phyloP scores from a whole-genome alignment of 192 early-diverging fungal genomes.

The Coemansia sp. region DNA sequence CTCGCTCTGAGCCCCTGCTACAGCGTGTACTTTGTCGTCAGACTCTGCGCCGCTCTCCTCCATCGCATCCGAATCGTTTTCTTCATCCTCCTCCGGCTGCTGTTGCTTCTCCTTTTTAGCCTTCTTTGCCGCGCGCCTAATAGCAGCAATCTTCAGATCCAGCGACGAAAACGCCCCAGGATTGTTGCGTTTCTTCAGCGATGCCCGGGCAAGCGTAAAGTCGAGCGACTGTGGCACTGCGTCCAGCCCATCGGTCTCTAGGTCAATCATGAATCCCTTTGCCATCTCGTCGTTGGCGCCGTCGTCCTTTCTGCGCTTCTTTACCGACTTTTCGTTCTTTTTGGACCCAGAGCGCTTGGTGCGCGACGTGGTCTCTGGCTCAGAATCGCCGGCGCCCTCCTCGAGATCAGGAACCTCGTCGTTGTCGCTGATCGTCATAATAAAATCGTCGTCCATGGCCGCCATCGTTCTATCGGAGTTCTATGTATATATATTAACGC shows the following conservation, averaged over 20 bases:
- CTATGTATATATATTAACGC: no score
- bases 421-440: slow-evolving; percentile 72
- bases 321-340: slow-evolving; percentile 13
- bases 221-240: slow-evolving; percentile 71
- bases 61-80: slow-evolving; percentile 27
- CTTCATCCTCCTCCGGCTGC: slow-evolving; percentile 8
- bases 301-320: slow-evolving; percentile 21
- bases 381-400: slow-evolving; percentile 2
- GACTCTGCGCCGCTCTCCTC: slow-evolving; percentile 47
- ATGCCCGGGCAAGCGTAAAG: slow-evolving; percentile 74
- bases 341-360: slow-evolving; percentile 3
- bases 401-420: slow-evolving; percentile 59
- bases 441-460: slow-evolving; percentile 56
- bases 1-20: background rate
- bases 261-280: slow-evolving; percentile 73
- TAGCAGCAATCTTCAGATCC: slow-evolving; percentile 49
- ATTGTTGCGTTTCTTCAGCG: slow-evolving; percentile 63
- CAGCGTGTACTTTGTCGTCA: background rate
- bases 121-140: slow-evolving; percentile 16
- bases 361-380: slow-evolving; percentile 15
- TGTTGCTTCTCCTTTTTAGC: slow-evolving; percentile 16
- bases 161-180: slow-evolving; percentile 25
- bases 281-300: slow-evolving; percentile 55
- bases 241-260: slow-evolving; percentile 66
- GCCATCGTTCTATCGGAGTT: slow-evolving; percentile 9